Evolutionary conservation across 1,284 basidiomycete species (phyloP), one percentile per base, ranked within the genome.

Genomic region (Cutaneotrichosporon cavernicola): DNA sequence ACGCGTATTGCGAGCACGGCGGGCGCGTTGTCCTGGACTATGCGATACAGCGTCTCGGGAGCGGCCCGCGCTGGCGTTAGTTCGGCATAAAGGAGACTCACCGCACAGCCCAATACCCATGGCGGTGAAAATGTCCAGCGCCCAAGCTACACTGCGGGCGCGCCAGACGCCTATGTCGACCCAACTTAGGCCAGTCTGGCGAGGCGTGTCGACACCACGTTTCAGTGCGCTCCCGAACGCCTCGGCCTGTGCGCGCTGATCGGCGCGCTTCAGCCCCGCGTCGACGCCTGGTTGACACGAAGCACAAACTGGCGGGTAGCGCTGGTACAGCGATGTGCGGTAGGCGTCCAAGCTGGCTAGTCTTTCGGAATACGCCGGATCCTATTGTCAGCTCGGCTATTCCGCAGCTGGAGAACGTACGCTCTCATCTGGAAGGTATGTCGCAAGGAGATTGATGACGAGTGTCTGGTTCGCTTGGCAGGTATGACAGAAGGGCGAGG

Each of bases 381-480:
- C 87, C 90, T 93, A 69, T 36, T 21, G 65, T 64, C 62, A 63
- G 59, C 47, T 8, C 13, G 18, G 31, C 8, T 36, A 36, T 36
- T 36, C 34, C 34, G 34, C 59, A 30, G 36, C 5, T 2, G 16
- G 18, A 60, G 53, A 81, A 85, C 73, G 75, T 86, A 90, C 73
- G 84, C 83, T 18, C 83, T 85, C 63, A 82, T 81, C 56, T 2
- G 92, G 92, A 0, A 95, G 85, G 75, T 95, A 97, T 70, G 90
- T 92, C 5, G 91, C 90, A 32, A 96, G 81, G 60, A 97, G 84
- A 76, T 93, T 91, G 67, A 91, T 83, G 59, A 92, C 83, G 34
- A 97, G 84, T 79, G 87, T 89, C 75, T 96, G 91, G 79, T 96
- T 96, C n/a, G 90, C 90, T 67, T 89, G 86, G 76, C 93, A 96